A percentile compares a stretch with the other conserved stretches of the same genome.
Evolutionary conservation across 2,329 filamentous ascomycete species (phyloP).

Genomic region (Hypoxylon sp.): DNA sequence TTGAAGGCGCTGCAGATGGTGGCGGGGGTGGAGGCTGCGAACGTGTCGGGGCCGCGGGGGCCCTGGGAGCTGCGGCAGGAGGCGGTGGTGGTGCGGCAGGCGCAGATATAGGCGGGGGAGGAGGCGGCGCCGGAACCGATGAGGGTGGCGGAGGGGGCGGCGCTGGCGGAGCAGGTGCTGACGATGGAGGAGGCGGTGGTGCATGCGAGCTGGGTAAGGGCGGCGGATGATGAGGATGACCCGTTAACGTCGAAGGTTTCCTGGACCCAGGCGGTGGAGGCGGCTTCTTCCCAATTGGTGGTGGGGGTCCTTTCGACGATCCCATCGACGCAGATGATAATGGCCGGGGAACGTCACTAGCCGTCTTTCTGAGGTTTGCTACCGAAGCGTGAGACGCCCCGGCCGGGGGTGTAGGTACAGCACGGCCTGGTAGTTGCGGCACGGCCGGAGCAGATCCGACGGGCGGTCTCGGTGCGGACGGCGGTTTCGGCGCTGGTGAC

Average conservation of each 20-base stretch:
- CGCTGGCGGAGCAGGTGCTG: conserved; percentile 58
- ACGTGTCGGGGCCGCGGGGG: conserved; percentile 48
- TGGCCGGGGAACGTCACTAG: conserved; percentile 65
- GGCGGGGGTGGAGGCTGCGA: conserved; percentile 56
- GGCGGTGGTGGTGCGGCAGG: conserved; percentile 54
- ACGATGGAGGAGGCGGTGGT: conserved; percentile 55
- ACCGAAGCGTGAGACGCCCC: conserved; percentile 66
- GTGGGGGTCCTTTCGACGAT: conserved; percentile 77
- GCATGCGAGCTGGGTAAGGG: conserved; percentile 52
- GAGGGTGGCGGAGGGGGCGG: conserved; percentile 60
- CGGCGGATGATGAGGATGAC: conserved; percentile 47
- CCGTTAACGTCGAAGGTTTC: conserved; percentile 62
- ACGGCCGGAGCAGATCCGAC: conserved; percentile 69
- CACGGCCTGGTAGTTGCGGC: conserved; percentile 65
- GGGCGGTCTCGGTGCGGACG: conserved; percentile 71
- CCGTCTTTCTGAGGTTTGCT: conserved; percentile 71
- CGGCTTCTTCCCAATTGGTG: conserved; percentile 81
- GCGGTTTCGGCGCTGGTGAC: conserved; percentile 66
- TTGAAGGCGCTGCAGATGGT: conserved; percentile 35
- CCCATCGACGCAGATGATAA: conserved; percentile 70
- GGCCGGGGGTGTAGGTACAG: conserved; percentile 42
- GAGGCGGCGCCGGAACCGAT: conserved; percentile 52
- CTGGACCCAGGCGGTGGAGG: conserved; percentile 71
- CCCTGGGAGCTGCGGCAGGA: conserved; percentile 44
- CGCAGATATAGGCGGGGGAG: conserved; percentile 51